Conservation (phyloP, 768 basidiomycete species). For the Collybiopsis confluens region DNA sequence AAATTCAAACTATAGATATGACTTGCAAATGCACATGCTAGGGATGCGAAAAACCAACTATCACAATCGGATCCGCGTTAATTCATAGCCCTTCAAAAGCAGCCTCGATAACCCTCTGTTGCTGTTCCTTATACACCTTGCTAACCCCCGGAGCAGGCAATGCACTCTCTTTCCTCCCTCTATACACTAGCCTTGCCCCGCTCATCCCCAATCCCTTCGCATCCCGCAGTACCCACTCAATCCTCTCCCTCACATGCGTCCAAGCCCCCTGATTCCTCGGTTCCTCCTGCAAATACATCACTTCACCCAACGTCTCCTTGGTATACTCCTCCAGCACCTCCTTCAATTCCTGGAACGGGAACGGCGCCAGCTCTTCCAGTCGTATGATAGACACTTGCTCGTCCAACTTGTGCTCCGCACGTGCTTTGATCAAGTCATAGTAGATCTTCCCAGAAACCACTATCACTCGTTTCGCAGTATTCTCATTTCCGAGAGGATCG, state of each 20-base stretch:
- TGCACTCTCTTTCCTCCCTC: conserved; percentile 68
- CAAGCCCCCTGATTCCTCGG: conserved; percentile 85
- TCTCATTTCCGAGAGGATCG: conserved; percentile 37
- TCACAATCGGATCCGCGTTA: no score
- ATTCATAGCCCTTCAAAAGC: conserved; percentile 44
- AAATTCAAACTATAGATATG: no score
- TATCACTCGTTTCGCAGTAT: conserved; percentile 57
- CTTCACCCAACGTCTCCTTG: conserved; percentile 26
- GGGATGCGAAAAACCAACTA: no score
- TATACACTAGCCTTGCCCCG: conserved; percentile 39
- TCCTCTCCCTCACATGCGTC: conserved; percentile 56
- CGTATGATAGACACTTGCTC: conserved; percentile 63
- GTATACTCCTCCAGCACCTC: conserved; percentile 43
- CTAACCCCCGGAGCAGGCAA: conserved; percentile 78
- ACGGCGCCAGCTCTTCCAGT: conserved; percentile 85
- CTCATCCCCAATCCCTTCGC: conserved; percentile 31
- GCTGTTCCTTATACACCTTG: conserved; percentile 61
- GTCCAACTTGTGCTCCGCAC: conserved; percentile 44
- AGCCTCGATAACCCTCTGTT: conserved; percentile 52
- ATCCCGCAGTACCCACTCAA: conserved; percentile 45
- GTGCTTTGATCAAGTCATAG: conserved; percentile 78
- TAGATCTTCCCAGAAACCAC: conserved; percentile 82
- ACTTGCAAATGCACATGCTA: neutral
- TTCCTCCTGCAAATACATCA: conserved; percentile 82
- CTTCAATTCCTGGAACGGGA: conserved; percentile 64